Base-by-base conservation (phyloP, 495 filamentous ascomycete species). In the Haplographium delicatum region DNA sequence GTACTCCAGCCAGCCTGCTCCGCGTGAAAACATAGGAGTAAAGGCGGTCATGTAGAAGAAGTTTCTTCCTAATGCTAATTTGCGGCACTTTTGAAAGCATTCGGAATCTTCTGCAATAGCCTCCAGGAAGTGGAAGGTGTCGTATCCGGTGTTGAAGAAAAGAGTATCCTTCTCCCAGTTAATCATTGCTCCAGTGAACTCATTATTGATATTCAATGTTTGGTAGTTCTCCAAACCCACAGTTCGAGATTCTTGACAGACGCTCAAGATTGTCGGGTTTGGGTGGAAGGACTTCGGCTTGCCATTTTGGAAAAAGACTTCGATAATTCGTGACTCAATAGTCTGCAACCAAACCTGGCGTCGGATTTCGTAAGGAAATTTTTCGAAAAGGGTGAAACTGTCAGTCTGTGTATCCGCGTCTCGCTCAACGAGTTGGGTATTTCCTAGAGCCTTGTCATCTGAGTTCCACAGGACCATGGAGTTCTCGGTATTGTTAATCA, bases 331-430 rank as follows among this genome's bases (percentile, higher is more conserved):
- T 8, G 44, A 20, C 4, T 16, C 3, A n/a, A 31, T 11, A 18
- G 28, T 30, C 3, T 47, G 27, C 1, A 3, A 2, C 28, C 27
- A 47, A 30, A 47, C 35, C 28, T 35, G 16, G 16, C 18, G 11
- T 8, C 28, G 44, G 15, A 47, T 8, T 9, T 47, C 44, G 28
- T 22, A 47, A 8, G 44, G 44, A 11, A 47, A 20, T 31, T 47
- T 10, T 3, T 27, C 27, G 18, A 47, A 47, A 11, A 47, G 6
- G 2, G 28, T 25, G 22, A 47, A 47, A 13, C 15, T 39, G n/a
- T n/a, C n/a, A n/a, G n/a, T n/a, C n/a, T n/a, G n/a, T n/a, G n/a
- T n/a, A n/a, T n/a, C n/a, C n/a, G n/a, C n/a, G n/a, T n/a, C n/a
- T n/a, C n/a, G n/a, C n/a, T n/a, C n/a, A n/a, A n/a, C n/a, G n/a